Evolutionary conservation across 768 basidiomycete species (phyloP).

Genomic region (Russula foetens): DNA sequence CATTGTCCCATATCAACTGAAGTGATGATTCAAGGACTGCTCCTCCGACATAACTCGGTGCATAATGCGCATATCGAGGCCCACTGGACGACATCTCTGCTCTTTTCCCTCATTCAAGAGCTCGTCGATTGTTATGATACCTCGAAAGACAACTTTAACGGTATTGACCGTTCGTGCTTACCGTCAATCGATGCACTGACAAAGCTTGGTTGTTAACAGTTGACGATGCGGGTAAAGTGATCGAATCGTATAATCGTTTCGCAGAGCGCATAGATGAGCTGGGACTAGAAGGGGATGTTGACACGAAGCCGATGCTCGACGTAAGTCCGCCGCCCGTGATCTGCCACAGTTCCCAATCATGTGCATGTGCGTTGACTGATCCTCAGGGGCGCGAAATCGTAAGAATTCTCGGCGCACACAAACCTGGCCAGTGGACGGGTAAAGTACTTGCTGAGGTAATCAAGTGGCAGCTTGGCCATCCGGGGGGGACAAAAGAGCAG

Average conservation of each 20-base stretch:
- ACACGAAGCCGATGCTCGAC: slow-evolving; percentile 68
- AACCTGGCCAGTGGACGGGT: slow-evolving; percentile 65
- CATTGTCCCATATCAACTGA: not conserved
- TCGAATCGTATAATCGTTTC: slow-evolving; percentile 62
- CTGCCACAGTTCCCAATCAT: not conserved
- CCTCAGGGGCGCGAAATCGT: slow-evolving; percentile 65
- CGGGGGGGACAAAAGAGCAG: slow-evolving; percentile 52
- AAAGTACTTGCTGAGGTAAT: slow-evolving; percentile 56
- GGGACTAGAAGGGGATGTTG: slow-evolving; percentile 48
- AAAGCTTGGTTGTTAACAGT: slow-evolving; percentile 27
- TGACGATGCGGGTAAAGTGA: slow-evolving; percentile 37
- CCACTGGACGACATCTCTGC: slow-evolving; percentile 61
- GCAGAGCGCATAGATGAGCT: slow-evolving; percentile 51
- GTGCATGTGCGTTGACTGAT: slow-evolving; percentile 1
- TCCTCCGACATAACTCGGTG: slow-evolving; percentile 58
- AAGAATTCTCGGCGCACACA: slow-evolving; percentile 40
- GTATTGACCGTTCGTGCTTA: slow-evolving; percentile 25
- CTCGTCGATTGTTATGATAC: slow-evolving; percentile 46
- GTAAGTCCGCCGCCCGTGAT: slow-evolving; percentile 37
- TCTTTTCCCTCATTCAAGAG: slow-evolving; percentile 73
- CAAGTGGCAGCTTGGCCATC: slow-evolving; percentile 82
- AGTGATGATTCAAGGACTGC: slow-evolving; percentile 38
- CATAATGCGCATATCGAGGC: slow-evolving; percentile 56
- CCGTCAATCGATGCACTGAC: slow-evolving; percentile 18
- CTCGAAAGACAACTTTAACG: slow-evolving; percentile 33